phyloP scores from a whole-genome alignment of 768 basidiomycete genomes.

The Podaxis carcinomalis region DNA sequence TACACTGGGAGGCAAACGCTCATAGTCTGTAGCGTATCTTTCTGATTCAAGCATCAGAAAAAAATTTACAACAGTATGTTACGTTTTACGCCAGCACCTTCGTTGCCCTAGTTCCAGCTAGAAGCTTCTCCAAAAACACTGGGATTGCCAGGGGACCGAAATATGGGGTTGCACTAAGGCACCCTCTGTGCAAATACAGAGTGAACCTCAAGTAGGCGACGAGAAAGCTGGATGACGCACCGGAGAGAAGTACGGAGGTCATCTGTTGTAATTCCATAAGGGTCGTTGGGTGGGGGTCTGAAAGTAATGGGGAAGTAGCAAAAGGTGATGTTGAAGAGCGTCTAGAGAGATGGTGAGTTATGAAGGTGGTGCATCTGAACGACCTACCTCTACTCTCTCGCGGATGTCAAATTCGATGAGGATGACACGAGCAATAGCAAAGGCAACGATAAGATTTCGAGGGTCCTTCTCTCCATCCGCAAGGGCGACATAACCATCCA shows the following conservation, averaged over 20 bases:
- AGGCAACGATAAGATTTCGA: slow-evolving; percentile 85
- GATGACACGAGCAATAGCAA: slow-evolving; percentile 83
- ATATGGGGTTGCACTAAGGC: slow-evolving; percentile 71
- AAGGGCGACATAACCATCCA: slow-evolving; percentile 71
- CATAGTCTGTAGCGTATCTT: slow-evolving; percentile 82
- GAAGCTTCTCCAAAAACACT: slow-evolving; percentile 88
- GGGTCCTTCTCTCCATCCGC: slow-evolving; percentile 98
- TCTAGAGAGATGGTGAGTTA: slow-evolving; percentile 36
- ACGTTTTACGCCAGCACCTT: slow-evolving; percentile 52
- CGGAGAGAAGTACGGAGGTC: slow-evolving; percentile 74
- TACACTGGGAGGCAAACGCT: slow-evolving; percentile 79
- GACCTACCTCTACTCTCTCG: slow-evolving; percentile 68
- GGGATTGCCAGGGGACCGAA: slow-evolving; percentile 86
- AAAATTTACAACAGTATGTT: background rate
- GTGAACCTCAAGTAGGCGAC: background rate
- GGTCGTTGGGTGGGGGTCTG: slow-evolving; percentile 89
- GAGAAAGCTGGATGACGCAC: slow-evolving; percentile 28
- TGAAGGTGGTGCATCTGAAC: background rate
- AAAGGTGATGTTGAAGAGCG: slow-evolving; percentile 91
- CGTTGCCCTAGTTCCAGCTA: slow-evolving; percentile 71
- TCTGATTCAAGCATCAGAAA: slow-evolving; percentile 37
- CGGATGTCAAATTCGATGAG: slow-evolving; percentile 84
- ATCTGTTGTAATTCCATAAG: slow-evolving; percentile 86
- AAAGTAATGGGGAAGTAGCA: slow-evolving; percentile 99
- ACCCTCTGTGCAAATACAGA: slow-evolving; percentile 38